Base-by-base conservation (phyloP, 2,329 filamentous ascomycete genomes). In the Neonectria punicea region DNA sequence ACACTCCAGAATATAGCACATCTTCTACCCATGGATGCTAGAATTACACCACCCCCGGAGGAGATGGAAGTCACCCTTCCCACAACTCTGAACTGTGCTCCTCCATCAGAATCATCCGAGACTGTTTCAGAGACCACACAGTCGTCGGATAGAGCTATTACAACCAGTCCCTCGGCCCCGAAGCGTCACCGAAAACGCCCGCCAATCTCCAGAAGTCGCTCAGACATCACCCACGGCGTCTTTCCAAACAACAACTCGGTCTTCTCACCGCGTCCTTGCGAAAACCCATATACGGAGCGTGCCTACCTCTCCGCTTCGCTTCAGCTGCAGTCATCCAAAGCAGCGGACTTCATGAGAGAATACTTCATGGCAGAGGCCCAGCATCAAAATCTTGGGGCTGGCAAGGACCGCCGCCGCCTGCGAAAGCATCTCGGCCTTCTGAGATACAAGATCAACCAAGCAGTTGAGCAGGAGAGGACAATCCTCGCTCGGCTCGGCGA, bases 401-500 rank as follows among this genome's bases (percentile, higher is more conserved):
- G 71, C 28, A 78, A 76, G 43, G 66, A 73, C 6, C 71, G 74
- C 14, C 76, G 79, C 20, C 74, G 69, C 49, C 69, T 80, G 11
- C 78, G 78, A 36, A 86, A 85, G 65, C 76, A 83, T 43, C 71
- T 83, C 5, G 74, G 76, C 2, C 77, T 82, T 59, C 64, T 87
- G 11, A 80, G 75, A 51, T 76, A 75, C 55, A 81, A 80, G 62
- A 79, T 88, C 34, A 71, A 76, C n/a, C 78, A 83, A 47, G 81
- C 79, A 0, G 80, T 81, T 3, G 77, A 80, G 57, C 83, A 87
- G 69, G 82, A 88, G 69, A 80, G 77, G 58, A 68, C 76, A 16
- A 80, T 87, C 7, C 73, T 84, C 43, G 62, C 77, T 16, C 78
- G 85, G 3, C 76, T 89, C n/a, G 76, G 80, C 13, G 85, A 88